Base-by-base conservation (phyloP, 2,329 filamentous ascomycete species). In the Neopestalotiopsis clavispora region DNA sequence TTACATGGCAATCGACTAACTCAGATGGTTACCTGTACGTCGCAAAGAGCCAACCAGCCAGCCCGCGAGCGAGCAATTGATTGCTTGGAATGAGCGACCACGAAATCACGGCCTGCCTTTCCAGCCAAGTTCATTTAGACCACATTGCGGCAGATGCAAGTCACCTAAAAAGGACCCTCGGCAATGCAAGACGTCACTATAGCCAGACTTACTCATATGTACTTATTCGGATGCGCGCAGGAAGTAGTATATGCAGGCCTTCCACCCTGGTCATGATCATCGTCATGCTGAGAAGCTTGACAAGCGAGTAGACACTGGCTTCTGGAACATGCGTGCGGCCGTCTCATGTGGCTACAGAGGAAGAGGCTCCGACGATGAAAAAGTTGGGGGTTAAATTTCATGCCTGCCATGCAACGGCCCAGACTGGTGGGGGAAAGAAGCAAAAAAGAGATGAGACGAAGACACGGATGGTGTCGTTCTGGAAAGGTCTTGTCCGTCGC, bases 111-210 rank as follows among this genome's bases (percentile, higher is more conserved):
- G 59, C 59, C 59, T 38, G 32, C 59, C 34, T 20, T 62, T 62
- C 14, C 59, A 34, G 23, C 59, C 59, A 40, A 40, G 42, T 66
- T 56, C 63, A 66, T 66, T 38, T 40, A 23, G 28, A 32, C 6
- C 13, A 66, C 63, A n/a, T 56, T 45, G 23, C 34, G 63, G n/a
- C 28, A 56, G 63, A 56, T 66, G 63, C 63, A 66, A 28, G 63
- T 66, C 45, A 32, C 63, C 63, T 17, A 57, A 56, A 56, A 34
- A 58, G 63, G 63, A 34, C 23, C 34, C 63, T 34, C 62, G 62
- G n/a, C 32, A 34, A 65, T 45, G 62, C 59, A 62, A 62, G 59
- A 62, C 40, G 62, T 45, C 62, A 65, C 62, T 34, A n/a, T 23
- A 23, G 38, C 62, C 38, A 60, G 57, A 17, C 14, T 52, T 17